Evolutionary conservation across 2,329 filamentous ascomycete genomes (phyloP).

Genomic region (Amphichorda felina): DNA sequence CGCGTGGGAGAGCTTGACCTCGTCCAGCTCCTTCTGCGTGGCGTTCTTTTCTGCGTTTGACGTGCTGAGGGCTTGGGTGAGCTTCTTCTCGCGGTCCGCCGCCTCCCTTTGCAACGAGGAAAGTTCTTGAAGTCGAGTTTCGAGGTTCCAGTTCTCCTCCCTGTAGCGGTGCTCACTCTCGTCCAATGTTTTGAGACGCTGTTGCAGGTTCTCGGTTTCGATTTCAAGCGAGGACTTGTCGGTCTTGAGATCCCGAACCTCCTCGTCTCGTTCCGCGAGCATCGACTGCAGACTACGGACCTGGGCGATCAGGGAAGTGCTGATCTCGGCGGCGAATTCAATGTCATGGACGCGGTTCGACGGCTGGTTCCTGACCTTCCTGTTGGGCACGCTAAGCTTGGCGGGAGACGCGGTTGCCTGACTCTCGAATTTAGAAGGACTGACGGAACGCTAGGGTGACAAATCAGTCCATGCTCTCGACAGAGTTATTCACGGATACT

Average conservation of each 20-base stretch:
- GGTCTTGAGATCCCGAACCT: slow-evolving; percentile 60
- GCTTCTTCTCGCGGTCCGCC: slow-evolving; percentile 70
- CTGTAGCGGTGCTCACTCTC: slow-evolving; percentile 95
- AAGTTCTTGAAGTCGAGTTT: slow-evolving; percentile 82
- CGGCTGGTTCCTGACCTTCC: slow-evolving; percentile 83
- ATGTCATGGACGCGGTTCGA: slow-evolving; percentile 87
- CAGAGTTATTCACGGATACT: slow-evolving; percentile 12
- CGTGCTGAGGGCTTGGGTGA: slow-evolving; percentile 59
- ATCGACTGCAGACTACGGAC: slow-evolving; percentile 81
- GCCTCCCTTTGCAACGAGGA: slow-evolving; percentile 63
- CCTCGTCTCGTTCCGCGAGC: slow-evolving; percentile 78
- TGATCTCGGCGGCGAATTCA: slow-evolving; percentile 97
- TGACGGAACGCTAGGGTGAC: slow-evolving; percentile 64
- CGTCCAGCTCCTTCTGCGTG: slow-evolving; percentile 79
- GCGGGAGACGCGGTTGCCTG: slow-evolving; percentile 78
- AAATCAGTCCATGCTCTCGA: slow-evolving; percentile 5
- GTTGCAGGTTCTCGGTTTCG: slow-evolving; percentile 67
- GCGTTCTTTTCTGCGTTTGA: slow-evolving; percentile 64
- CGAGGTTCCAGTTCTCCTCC: slow-evolving; percentile 96
- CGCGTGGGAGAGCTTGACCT: slow-evolving; percentile 68
- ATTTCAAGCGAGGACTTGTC: slow-evolving; percentile 74
- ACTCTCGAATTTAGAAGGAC: slow-evolving; percentile 69
- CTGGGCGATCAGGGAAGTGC: slow-evolving; percentile 86
- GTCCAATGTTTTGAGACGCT: slow-evolving; percentile 71
- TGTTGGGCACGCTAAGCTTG: slow-evolving; percentile 76